Conservation (phyloP, 2,329 filamentous ascomycete genomes). For the Decorospora gaudefroyi region DNA sequence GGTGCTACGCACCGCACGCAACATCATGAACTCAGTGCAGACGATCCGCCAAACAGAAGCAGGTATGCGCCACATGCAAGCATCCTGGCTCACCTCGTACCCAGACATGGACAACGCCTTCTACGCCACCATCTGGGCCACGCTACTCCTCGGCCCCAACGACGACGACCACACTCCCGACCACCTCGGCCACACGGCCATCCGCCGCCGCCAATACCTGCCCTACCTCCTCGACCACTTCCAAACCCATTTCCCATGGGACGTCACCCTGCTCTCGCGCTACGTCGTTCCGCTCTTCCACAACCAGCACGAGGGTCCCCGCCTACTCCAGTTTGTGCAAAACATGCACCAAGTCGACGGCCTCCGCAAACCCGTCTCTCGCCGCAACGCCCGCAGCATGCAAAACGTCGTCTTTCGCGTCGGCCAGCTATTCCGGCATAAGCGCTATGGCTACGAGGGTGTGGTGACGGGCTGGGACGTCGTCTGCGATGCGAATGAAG, state of each 20-base stretch:
- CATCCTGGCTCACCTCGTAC: slow-evolving; percentile 33
- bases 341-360: slow-evolving; percentile 62
- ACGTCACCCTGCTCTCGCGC: slow-evolving; percentile 71
- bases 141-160: slow-evolving; percentile 48
- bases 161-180: slow-evolving; percentile 32
- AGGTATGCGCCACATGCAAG: slow-evolving; percentile 25
- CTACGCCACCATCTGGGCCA: slow-evolving; percentile 76
- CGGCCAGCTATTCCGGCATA: slow-evolving; percentile 84
- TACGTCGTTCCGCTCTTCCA: slow-evolving; percentile 67
- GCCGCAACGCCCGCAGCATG: slow-evolving; percentile 15
- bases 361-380: slow-evolving; percentile 52
- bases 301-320: slow-evolving; percentile 58
- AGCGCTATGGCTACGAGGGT: slow-evolving; percentile 76
- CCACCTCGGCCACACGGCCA: slow-evolving; percentile 27
- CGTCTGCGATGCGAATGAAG: slow-evolving; percentile 62
- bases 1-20: slow-evolving; percentile 75
- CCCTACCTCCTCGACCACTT: slow-evolving; percentile 68
- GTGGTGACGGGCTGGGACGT: slow-evolving; percentile 87
- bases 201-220: slow-evolving; percentile 61
- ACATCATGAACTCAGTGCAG: slow-evolving; percentile 75
- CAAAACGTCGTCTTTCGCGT: slow-evolving; percentile 51
- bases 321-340: slow-evolving; percentile 59
- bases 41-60: slow-evolving; percentile 47
- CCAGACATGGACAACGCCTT: slow-evolving; percentile 63
- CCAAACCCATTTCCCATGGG: slow-evolving; percentile 69